Percentiles rank a stretch among this genome's conserved stretches.
phyloP scores from a whole-genome alignment of 768 basidiomycete species.

The Cantharellus cinnabarinus region DNA sequence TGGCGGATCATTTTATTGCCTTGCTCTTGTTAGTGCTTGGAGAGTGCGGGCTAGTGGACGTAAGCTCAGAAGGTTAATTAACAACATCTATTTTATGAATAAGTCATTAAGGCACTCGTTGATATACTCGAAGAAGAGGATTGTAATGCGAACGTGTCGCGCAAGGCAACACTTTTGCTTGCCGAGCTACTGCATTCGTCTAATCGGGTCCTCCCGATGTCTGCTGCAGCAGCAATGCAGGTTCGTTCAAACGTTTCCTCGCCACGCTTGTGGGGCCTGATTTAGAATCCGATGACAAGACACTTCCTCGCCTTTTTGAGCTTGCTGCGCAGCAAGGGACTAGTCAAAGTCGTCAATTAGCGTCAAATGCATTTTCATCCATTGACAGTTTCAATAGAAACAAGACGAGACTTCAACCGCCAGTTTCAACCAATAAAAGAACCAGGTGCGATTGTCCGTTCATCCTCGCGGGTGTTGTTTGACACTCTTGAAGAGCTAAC shows the following conservation, averaged over 20 bases:
- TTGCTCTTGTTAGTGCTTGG: slow-evolving; percentile 67
- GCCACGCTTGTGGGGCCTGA: neutral
- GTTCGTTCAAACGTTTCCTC: neutral
- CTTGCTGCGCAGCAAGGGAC: slow-evolving; percentile 60
- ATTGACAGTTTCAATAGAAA: slow-evolving; percentile 94
- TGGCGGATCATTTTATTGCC: slow-evolving; percentile 86
- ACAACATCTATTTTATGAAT: neutral
- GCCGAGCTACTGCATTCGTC: slow-evolving; percentile 80
- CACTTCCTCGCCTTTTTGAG: slow-evolving; percentile 66
- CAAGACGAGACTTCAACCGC: slow-evolving; percentile 36
- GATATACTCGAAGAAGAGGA: slow-evolving; percentile 67
- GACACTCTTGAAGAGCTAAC: slow-evolving; percentile 16
- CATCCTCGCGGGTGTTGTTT: neutral
- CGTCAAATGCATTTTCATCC: slow-evolving; percentile 63
- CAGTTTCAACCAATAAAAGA: neutral
- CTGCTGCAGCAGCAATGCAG: slow-evolving; percentile 69
- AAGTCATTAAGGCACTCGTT: slow-evolving; percentile 45
- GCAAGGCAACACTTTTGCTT: slow-evolving; percentile 79
- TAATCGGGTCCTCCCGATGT: slow-evolving; percentile 66
- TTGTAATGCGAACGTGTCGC: slow-evolving; percentile 41
- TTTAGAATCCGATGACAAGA: slow-evolving; percentile 23
- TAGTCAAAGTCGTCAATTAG: slow-evolving; percentile 39
- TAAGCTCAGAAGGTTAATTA: slow-evolving; percentile 17
- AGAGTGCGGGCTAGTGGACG: slow-evolving; percentile 77
- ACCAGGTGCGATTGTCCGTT: neutral